Base-by-base conservation (phyloP, 805 yeast genomes). In the Candida insectalens region DNA sequence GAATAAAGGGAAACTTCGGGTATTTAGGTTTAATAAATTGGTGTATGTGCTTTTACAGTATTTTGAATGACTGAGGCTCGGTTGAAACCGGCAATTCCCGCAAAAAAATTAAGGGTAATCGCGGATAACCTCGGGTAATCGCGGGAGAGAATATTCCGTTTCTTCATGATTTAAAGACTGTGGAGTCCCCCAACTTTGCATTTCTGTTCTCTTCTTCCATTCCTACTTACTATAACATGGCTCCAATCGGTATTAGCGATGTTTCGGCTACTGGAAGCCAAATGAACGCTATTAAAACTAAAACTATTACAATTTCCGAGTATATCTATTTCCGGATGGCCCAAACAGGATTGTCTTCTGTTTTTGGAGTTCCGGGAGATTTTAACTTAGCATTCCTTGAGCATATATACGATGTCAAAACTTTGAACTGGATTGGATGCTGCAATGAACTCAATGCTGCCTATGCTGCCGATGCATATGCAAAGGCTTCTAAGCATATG, bases 281-380 rank as follows among this genome's bases (percentile, higher is more conserved):
- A 23, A 32, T 36, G 10, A 27, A 34, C 8, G 35, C 38, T 28
- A 33, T 42, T 26, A 12, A 32, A 2, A 28, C 41, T n/a, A 33
- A 39, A 12, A 26, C 35, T 29, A 45, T 52, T 25, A 45, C 59
- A 3, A 40, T 57, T 9, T 55, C 74, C 0, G 74, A 70, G 40
- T 70, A 67, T 42, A 55, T 70, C 14, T 70, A 63, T 38, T 49
- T 57, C 15, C 47, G 76, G 36, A 55, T 70, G 18, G 37, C 46
- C 17, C 72, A 69, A 41, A 55, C 65, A 18, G 67, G 62, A 35
- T 59, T 67, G 18, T 51, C 51, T 43, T 54, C 71, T 6, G 52
- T 72, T 27, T 71, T 71, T 47, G 79, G 79, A 15, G 72, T 72
- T 21, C 77, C 80, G 1, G 79, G 81, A 8, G 80, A 74, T 49